Evolutionary conservation across 306 rosid genomes (phyloP), one percentile per base, ranked within the genome.

Genomic region (Quillaja saponaria): DNA sequence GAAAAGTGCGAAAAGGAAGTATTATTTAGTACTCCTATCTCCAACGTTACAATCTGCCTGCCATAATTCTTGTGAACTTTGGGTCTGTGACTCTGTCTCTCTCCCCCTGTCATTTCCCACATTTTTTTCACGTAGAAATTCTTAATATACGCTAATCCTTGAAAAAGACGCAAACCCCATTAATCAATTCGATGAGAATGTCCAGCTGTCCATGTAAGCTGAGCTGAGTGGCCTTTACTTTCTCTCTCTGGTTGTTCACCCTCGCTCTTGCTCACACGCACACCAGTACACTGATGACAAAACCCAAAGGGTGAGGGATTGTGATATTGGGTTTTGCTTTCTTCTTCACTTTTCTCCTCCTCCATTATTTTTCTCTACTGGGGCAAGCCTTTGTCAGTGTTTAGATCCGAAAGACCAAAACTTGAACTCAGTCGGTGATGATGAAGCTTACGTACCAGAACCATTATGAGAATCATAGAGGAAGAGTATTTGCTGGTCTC

Each of bases 161-260:
- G 79, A 73, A 63, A 83, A 66, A 19, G 82, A 85, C 88, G 50
- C 81, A 47, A 34, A 13, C 65, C 51, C 78, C 66, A 58, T 64
- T 62, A 67, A 74, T 78, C 67, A 63, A 74, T 67, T 71, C 76
- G 78, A 64, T 38, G 50, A 58, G 64, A 58, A 42, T 1, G 7
- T 68, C 82, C 82, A 84, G 86, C 86, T 83, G 92, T 85, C 84
- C 88, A 74, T 75, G 72, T 71, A n/a, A n/a, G n/a, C n/a, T n/a
- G n/a, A n/a, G n/a, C n/a, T n/a, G 67, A 78, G 15, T 67, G 9
- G 20, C 75, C 73, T 84, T 80, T 69, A 67, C 79, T 71, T 61
- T 57, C 80, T 51, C 34, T 20, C n/a, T 3, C 55, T 18, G 6
- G 6, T 28, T 59, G 6, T 42, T 55, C 11, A 49, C 28, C 18